Evolutionary conservation across 192 early-diverging fungal genomes (phyloP).

Genomic region (Coemansia asiatica): DNA sequence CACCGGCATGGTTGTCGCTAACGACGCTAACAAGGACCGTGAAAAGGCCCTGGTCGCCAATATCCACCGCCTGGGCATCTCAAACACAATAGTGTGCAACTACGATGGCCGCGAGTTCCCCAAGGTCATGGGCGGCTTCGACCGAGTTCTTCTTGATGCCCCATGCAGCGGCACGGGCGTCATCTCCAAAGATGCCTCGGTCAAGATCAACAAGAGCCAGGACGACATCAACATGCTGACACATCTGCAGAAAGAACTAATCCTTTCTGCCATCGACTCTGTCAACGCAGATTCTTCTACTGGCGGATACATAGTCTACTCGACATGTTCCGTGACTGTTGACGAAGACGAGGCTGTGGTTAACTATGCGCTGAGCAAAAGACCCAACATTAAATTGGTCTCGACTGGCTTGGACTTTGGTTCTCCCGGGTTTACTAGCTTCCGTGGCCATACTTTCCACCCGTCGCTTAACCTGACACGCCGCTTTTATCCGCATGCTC

Average conservation of each 20-base stretch:
- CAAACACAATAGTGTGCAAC: slow-evolving; percentile 88
- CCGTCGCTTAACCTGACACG: slow-evolving; percentile 76
- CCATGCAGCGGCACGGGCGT: slow-evolving; percentile 99
- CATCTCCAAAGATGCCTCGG: slow-evolving; percentile 95
- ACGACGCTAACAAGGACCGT: slow-evolving; percentile 94
- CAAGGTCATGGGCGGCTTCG: slow-evolving; percentile 93
- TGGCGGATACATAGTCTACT: slow-evolving; percentile 96
- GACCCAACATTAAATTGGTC: slow-evolving; percentile 93
- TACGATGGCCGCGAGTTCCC: slow-evolving; percentile 99
- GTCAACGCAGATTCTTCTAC: slow-evolving; percentile 90
- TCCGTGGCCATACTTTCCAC: slow-evolving; percentile 87
- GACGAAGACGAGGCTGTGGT: slow-evolving; percentile 99
- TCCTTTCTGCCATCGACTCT: slow-evolving; percentile 95
- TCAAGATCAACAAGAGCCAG: slow-evolving; percentile 93
- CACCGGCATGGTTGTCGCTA: slow-evolving; percentile 95
- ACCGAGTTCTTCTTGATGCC: slow-evolving; percentile 94
- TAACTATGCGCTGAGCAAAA: slow-evolving; percentile 89
- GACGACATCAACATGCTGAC: slow-evolving; percentile 92
- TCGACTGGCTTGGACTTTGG: slow-evolving; percentile 90
- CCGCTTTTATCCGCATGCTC: slow-evolving; percentile 94
- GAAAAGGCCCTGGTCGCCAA: slow-evolving; percentile 89
- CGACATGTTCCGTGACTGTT: slow-evolving; percentile 96
- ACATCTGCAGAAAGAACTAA: slow-evolving; percentile 93
- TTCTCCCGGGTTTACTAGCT: slow-evolving; percentile 85
- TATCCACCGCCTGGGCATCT: slow-evolving; percentile 84